Conservation (phyloP, 805 yeast species). For the Yarrowia alimentaria region DNA sequence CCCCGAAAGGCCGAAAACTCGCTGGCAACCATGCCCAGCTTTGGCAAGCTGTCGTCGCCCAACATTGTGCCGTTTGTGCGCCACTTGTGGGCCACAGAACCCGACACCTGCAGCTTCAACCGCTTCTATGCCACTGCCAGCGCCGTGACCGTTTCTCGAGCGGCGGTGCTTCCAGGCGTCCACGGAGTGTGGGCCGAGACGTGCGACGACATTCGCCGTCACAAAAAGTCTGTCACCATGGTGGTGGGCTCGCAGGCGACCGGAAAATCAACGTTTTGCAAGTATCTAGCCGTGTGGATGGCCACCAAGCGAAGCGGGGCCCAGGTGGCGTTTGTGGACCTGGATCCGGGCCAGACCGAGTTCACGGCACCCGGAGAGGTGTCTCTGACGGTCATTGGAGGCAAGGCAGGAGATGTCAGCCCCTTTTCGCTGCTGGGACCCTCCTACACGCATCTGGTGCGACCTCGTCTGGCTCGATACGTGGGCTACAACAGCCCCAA, state of each 20-base stretch:
- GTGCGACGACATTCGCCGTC: constrained; percentile 9
- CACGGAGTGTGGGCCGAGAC: constrained; percentile 15
- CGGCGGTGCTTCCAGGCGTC: constrained; percentile 1
- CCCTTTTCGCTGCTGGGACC: constrained; percentile 14
- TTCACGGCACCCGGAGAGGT: constrained; percentile 23
- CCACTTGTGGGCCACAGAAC: constrained; percentile 3
- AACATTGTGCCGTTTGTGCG: constrained; percentile 14
- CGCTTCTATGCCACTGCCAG: constrained; percentile 10
- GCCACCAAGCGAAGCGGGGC: neutral
- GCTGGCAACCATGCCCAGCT: neutral
- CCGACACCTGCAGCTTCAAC: constrained; percentile 1
- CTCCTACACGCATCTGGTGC: constrained; percentile 9
- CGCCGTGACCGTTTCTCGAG: constrained; percentile 8
- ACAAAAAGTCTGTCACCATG: neutral
- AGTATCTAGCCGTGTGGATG: constrained; percentile 4
- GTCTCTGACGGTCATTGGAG: constrained; percentile 1
- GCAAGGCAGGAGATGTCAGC: neutral
- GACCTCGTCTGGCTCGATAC: constrained; percentile 5
- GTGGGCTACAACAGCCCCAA: constrained; percentile 27
- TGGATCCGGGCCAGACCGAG: constrained; percentile 14
- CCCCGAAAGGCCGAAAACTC: constrained; percentile 3
- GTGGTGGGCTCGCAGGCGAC: constrained; percentile 17
- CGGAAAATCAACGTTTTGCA: constrained; percentile 21
- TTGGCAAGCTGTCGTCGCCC: constrained; percentile 10
- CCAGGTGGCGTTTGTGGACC: constrained; percentile 6